These are phyloP conservation scores for Globisporangium echinulatum DNA, from an alignment of 352 stramenopile genomes.

Conservation along the genomic window DNA sequence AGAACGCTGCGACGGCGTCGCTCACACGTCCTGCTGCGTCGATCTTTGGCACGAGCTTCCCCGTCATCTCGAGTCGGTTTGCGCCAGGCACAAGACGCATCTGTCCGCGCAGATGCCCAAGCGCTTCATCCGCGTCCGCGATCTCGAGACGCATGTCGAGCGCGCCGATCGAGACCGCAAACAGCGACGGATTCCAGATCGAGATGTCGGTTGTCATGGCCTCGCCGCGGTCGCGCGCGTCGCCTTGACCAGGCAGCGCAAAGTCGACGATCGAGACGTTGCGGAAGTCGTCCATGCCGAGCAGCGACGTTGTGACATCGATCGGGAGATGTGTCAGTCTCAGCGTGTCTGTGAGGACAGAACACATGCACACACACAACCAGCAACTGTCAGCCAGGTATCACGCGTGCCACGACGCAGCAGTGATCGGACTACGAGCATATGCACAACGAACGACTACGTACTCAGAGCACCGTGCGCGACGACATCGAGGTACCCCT, in stretches of 20 bases:
- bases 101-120: constrained; percentile 36
- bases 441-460: constrained; percentile 2
- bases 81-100: constrained; percentile 50
- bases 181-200: constrained; percentile 68
- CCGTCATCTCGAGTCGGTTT: constrained; percentile 45
- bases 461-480: constrained; percentile 59
- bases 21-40: constrained; percentile 44
- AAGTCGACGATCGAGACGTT: constrained; percentile 60
- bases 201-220: constrained; percentile 49
- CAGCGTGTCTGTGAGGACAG: constrained; percentile 29
- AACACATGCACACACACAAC: neutral
- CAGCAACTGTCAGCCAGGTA: neutral
- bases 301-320: constrained; percentile 27
- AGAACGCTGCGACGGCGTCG: constrained; percentile 44
- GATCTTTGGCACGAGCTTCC: constrained; percentile 35
- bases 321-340: constrained; percentile 47
- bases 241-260: constrained; percentile 38
- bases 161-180: constrained; percentile 53
- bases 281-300: constrained; percentile 61
- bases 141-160: constrained; percentile 50
- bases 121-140: constrained; percentile 25
- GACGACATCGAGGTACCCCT: constrained; percentile 53
- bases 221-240: constrained; percentile 30
- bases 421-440: neutral
- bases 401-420: too few species aligned